Evolutionary conservation across 2,329 filamentous ascomycete genomes (phyloP), one percentile per base, ranked within the genome.

Genomic region (Geoglossum cookeanum): DNA sequence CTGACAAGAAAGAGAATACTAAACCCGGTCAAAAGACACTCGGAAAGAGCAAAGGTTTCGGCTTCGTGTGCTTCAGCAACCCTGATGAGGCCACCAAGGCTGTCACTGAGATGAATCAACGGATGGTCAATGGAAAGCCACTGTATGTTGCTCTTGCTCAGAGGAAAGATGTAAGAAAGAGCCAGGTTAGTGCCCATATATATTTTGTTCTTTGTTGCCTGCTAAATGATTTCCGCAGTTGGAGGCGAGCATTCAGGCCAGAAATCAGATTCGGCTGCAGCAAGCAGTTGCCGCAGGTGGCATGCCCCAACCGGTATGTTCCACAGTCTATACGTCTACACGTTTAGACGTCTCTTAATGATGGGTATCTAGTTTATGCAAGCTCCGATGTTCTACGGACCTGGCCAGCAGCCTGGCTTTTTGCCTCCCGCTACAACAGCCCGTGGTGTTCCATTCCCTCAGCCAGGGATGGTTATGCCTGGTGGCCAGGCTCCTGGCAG

Each of bases 51-150:
- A 98, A 97, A 80, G 92, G 92, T 71, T 98, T 98, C 71, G 92
- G 92, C 66, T 98, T 98, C 72, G 92, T 98, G 68, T 98, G 92
- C 85, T 98, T 98, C 78, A 92, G 87, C 80, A 97, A 94, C 79
- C 90, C 92, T 60, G 92, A 98, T 67, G 92, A 98, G 72, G 92
- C 92, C 63, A 96, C 91, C 75, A 97, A 97, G 82, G 92, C 92
- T 63, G 91, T 98, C 62, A 89, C 90, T 60, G 92, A 98, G 74
- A 96, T 97, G 88, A 98, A 98, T 79, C 91, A 97, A 79, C 89
- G 92, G 73, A 98, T 98, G 92, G 79, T 97, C 64, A 85, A 90
- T 71, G 81, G 80, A 75, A 98, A 98, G 83, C 92, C 92, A 58
- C 79, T 98, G 60, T 98, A 98, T 69, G 92, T 98, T 67, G 92